Evolutionary conservation across 202 grass and related monocot species (phyloP).

Genomic region (Musa balbisiana): DNA sequence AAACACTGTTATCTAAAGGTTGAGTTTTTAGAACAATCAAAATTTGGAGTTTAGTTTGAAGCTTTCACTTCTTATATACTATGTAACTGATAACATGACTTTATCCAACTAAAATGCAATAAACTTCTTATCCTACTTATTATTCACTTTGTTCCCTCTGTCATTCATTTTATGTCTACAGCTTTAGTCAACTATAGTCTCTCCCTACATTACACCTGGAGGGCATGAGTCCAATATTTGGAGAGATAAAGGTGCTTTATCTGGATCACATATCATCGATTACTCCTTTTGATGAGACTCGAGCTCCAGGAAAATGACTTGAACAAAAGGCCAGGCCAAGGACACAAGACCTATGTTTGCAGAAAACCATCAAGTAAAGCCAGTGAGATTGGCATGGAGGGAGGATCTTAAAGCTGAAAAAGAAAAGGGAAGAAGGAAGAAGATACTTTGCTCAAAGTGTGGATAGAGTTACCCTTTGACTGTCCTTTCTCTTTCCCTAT

Average conservation of each 20-base stretch:
- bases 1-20: no score
- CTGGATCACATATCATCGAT: not conserved
- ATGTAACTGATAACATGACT: no score
- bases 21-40: no score
- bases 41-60: no score
- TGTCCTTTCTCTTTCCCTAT: not conserved
- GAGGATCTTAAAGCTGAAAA: constrained; percentile 13
- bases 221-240: not conserved
- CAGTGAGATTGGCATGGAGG: not conserved
- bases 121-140: no score
- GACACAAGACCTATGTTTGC: not conserved
- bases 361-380: not conserved
- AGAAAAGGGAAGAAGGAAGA: not conserved
- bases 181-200: no score
- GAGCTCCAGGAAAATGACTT: constrained; percentile 6
- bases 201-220: not conserved
- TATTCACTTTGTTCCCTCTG: no score
- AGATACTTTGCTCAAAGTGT: not conserved
- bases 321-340: not conserved
- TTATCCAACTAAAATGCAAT: no score
- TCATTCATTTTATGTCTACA: no score
- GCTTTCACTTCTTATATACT: no score
- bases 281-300: constrained; percentile 7
- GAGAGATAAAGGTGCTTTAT: not conserved
- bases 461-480: not conserved